Base-by-base conservation (phyloP, 2,329 filamentous ascomycete genomes). In the Phaeosphaeriaceae sp. region DNA sequence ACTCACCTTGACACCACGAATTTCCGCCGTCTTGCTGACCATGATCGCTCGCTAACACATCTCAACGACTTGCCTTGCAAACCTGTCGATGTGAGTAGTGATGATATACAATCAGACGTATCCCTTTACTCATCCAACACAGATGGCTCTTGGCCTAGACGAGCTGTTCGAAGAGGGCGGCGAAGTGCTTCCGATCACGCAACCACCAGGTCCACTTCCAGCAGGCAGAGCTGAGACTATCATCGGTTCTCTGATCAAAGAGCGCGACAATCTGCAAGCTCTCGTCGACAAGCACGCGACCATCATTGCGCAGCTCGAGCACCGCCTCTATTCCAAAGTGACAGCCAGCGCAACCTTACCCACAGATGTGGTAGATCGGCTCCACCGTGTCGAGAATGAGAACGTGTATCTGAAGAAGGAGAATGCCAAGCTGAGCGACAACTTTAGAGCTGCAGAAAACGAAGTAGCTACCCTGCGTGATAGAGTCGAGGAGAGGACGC, bases 321-420 rank as follows among this genome's bases (percentile, higher is more conserved):
- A 52, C n/a, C 52, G 44, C 17, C 19, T 53, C 19, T 41, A 45
- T 21, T 20, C 53, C 2, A 63, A 51, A 22, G 15, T 48, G 3
- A 40, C 51, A 1, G 22, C 57, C 1, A 20, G 27, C 1, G 44
- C 36, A 3, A 33, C 46, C 1, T 42, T 60, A 6, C 44, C 58
- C 6, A 17, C 24, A 11, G 58, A 63, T 31, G 44, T 58, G n/a
- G 49, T 61, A 5, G 22, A 52, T 40, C 57, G 60, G 9, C 21
- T 67, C 19, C 57, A 64, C 21, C 44, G 46, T 17, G 56, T 69
- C 3, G 56, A 69, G 42, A 55, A 22, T 7, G 61, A 65, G 4
- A 56, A 49, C 21, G 36, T 20, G n/a, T 58, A 42, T n/a, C 54
- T 67, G 17, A 48, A n/a, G 15, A 22, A 41, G 3, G 58, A 70